Evolutionary conservation across 164 flowering plant genomes (phyloP).

Genomic region (Cinnamomum micranthum): DNA sequence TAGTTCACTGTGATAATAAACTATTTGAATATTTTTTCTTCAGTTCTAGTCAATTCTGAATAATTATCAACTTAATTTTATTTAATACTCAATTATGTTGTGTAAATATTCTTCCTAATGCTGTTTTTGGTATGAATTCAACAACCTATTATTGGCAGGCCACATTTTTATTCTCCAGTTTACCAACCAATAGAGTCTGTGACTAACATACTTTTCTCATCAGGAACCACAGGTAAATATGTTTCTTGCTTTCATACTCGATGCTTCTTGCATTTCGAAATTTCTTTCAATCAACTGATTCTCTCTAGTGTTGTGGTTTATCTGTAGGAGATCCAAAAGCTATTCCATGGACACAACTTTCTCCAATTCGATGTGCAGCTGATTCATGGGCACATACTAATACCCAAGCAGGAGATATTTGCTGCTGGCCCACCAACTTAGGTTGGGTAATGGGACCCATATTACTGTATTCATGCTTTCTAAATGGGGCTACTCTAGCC

Average conservation of each 20-base stretch:
- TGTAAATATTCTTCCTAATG: background rate
- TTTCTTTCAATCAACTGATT: background rate
- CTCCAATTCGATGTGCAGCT: constrained; percentile 66
- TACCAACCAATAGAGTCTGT: constrained; percentile 56
- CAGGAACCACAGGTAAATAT: constrained; percentile 86
- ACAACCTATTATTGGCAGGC: constrained; percentile 32
- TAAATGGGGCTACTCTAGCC: constrained; percentile 74
- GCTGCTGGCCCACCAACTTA: constrained; percentile 91
- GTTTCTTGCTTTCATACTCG: background rate
- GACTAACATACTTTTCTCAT: constrained; percentile 84
- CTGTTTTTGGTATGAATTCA: background rate
- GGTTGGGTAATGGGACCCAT: constrained; percentile 96
- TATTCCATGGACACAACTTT: constrained; percentile 88
- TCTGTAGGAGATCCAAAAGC: constrained; percentile 91
- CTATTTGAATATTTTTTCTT: background rate
- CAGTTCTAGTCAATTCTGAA: background rate
- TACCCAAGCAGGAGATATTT: constrained; percentile 55
- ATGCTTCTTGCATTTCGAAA: background rate
- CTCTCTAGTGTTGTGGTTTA: background rate
- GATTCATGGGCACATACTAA: constrained; percentile 72
- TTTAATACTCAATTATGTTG: background rate
- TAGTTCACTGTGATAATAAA: background rate
- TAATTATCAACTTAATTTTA: background rate
- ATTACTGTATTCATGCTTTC: constrained; percentile 59
- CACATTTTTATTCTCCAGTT: constrained; percentile 48